phyloP scores from a whole-genome alignment of 2,329 filamentous ascomycete genomes.

The Penicillium sp. region DNA sequence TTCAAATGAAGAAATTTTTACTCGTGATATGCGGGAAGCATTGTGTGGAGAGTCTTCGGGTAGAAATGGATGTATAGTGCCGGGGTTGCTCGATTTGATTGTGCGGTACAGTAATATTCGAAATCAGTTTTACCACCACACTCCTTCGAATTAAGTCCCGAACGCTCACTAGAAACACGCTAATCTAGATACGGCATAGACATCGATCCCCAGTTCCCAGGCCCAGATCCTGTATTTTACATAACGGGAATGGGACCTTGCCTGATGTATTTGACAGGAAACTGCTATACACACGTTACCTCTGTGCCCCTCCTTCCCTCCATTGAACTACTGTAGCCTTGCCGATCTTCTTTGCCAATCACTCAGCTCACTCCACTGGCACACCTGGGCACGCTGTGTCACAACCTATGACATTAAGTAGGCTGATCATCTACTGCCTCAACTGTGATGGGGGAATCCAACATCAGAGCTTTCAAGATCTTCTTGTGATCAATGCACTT shows the following conservation, averaged over 20 bases:
- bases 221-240: not conserved
- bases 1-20: not conserved
- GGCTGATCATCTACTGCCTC: too few species aligned
- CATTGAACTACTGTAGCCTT: not conserved
- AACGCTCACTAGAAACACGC: not conserved
- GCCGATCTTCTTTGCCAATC: too few species aligned
- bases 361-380: too few species aligned
- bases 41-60: conserved; percentile 1
- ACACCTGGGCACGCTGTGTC: too few species aligned
- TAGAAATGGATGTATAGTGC: conserved; percentile 1
- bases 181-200: not conserved
- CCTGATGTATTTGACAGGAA: not conserved
- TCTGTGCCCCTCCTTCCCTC: not conserved
- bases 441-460: too few species aligned
- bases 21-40: conserved; percentile 1
- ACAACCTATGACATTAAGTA: too few species aligned
- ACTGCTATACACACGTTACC: not conserved
- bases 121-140: not conserved
- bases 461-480: too few species aligned
- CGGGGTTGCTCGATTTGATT: not conserved
- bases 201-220: not conserved
- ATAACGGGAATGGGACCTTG: not conserved
- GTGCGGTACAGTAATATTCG: not conserved
- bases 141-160: not conserved
- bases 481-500: too few species aligned